phyloP scores from a whole-genome alignment of 805 yeast species.

The Saccharomyces cerevisiae region DNA sequence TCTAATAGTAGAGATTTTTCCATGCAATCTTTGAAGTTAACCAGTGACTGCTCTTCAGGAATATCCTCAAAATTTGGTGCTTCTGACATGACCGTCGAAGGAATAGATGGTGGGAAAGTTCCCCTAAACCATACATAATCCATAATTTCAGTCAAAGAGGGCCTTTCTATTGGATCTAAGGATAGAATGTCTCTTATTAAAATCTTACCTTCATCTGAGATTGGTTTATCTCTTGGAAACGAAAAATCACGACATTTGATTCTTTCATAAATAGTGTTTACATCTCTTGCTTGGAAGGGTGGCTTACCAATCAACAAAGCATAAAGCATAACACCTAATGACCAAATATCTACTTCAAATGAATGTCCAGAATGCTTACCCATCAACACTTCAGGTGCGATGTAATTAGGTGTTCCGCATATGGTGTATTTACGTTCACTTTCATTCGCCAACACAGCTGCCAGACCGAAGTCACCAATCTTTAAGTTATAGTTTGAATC shows the following conservation, averaged over 20 bases:
- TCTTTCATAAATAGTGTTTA: slow-evolving; percentile 83
- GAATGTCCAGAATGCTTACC: slow-evolving; percentile 86
- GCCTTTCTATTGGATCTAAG: slow-evolving; percentile 74
- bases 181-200: slow-evolving; percentile 67
- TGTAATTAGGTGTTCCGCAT: slow-evolving; percentile 98
- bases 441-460: slow-evolving; percentile 75
- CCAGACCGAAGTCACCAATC: slow-evolving; percentile 96
- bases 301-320: slow-evolving; percentile 92
- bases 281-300: slow-evolving; percentile 95
- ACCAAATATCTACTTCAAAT: slow-evolving; percentile 95
- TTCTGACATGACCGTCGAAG: slow-evolving; percentile 38
- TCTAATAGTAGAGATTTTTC: slow-evolving; percentile 47
- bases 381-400: slow-evolving; percentile 94
- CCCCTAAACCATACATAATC: slow-evolving; percentile 84
- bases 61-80: slow-evolving; percentile 54
- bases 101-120: slow-evolving; percentile 69
- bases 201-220: slow-evolving; percentile 63
- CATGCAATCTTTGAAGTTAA: slow-evolving; percentile 61
- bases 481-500: slow-evolving; percentile 91
- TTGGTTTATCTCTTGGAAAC: slow-evolving; percentile 63
- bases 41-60: slow-evolving; percentile 51
- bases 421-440: slow-evolving; percentile 81
- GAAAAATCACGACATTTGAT: slow-evolving; percentile 73
- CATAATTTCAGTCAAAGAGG: slow-evolving; percentile 68
- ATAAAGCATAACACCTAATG: slow-evolving; percentile 91